These are phyloP conservation scores for Penicillium steckii DNA, from an alignment of 495 filamentous ascomycete species.

Conservation along the genomic window DNA sequence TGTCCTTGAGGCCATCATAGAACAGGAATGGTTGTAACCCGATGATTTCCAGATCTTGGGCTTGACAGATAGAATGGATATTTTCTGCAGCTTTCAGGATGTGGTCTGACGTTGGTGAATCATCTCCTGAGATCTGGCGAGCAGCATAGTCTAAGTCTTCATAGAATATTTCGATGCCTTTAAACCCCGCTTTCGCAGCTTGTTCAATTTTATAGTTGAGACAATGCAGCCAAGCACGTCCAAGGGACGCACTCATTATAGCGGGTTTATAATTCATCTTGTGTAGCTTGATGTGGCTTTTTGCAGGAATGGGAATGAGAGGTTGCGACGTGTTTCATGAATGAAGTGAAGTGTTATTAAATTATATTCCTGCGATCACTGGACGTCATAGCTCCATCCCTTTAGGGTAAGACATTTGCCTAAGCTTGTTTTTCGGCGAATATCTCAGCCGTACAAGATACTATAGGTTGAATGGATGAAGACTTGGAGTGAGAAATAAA, in stretches of 20 bases:
- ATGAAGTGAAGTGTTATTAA: too few relatives aligned
- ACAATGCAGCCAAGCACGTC: slow-evolving; percentile 59
- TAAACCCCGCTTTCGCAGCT: slow-evolving; percentile 58
- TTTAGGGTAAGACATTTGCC: slow-evolving; percentile 3
- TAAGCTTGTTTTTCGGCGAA: not conserved
- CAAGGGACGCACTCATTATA: slow-evolving; percentile 49
- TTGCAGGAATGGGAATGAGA: too few relatives aligned
- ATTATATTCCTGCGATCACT: too few relatives aligned
- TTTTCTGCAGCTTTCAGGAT: slow-evolving; percentile 55
- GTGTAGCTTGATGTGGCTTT: not conserved
- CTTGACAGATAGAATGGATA: slow-evolving; percentile 17
- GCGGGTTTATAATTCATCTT: slow-evolving; percentile 16
- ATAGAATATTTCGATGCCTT: slow-evolving; percentile 69
- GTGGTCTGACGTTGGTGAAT: slow-evolving; percentile 28
- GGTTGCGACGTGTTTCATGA: too few relatives aligned
- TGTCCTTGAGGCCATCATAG: slow-evolving; percentile 66
- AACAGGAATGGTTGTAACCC: slow-evolving; percentile 70
- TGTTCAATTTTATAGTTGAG: slow-evolving; percentile 59
- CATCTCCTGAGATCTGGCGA: slow-evolving; percentile 24
- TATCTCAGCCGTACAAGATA: not conserved
- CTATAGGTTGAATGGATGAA: too few relatives aligned
- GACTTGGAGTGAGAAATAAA: too few relatives aligned
- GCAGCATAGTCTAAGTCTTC: slow-evolving; percentile 63
- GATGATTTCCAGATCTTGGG: slow-evolving; percentile 34
- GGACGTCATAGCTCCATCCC: not conserved